Percentiles rank a stretch among this genome's conserved stretches.
phyloP scores from a whole-genome alignment of 78 protist genomes.

The Dictyostelium citrinum region DNA sequence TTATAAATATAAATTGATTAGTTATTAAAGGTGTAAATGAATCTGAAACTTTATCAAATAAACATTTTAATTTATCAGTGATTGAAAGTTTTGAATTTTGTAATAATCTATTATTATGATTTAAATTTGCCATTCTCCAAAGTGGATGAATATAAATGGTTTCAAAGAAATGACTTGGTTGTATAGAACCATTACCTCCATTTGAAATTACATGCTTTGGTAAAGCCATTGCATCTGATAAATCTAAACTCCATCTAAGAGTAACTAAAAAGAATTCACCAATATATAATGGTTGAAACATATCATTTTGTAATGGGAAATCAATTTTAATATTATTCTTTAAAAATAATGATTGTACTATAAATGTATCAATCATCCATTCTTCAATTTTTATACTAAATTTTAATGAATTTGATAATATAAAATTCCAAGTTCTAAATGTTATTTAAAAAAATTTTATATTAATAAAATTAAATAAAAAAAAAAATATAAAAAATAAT shows the following conservation, averaged over 20 bases:
- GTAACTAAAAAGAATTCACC: background rate
- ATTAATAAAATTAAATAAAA: background rate
- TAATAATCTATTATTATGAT: background rate
- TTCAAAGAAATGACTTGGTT: slow-evolving; percentile 3
- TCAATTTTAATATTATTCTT: background rate
- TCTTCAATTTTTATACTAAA: background rate
- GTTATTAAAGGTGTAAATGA: background rate
- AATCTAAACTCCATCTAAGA: background rate
- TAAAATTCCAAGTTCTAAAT: background rate
- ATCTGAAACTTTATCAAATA: background rate
- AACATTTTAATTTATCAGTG: background rate
- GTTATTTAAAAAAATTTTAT: background rate
- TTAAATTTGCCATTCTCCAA: slow-evolving; percentile 6
- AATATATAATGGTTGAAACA: background rate
- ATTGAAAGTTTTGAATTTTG: background rate
- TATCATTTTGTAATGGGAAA: background rate
- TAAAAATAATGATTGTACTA: background rate
- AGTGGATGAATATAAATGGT: background rate
- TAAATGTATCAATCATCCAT: background rate
- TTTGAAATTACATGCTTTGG: background rate
- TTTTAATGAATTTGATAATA: background rate
- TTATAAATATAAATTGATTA: background rate
- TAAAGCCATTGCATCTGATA: background rate
- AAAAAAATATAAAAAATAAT: background rate
- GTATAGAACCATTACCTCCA: background rate